Evolutionary conservation across 306 rosid species (phyloP), one percentile per base, ranked within the genome.

Genomic region (Senna tora): DNA sequence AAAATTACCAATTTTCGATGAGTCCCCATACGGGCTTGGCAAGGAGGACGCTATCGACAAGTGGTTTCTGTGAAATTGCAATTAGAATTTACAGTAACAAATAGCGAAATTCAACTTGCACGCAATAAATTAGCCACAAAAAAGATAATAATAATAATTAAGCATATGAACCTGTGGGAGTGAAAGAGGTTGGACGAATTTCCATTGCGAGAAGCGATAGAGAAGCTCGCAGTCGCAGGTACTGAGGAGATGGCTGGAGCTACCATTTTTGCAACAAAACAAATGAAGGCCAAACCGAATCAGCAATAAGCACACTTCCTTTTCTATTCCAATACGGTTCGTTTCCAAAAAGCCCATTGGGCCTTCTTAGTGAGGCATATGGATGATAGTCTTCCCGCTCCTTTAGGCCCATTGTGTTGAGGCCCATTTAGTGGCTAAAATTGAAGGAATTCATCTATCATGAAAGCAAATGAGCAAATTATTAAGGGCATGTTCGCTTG

Each of bases 231-330:
- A 34, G 82, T 79, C 32, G 89, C 76, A 19, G 90, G 78, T 6
- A 84, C 71, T 22, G 94, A 83, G 63, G 94, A 83, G 63, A 89
- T 65, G 7, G 86, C 75, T 61, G 86, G 78, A 73, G 89, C 85
- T 66, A 50, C 92, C 96, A 92, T 89, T 65, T 77, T 65, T 68
- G 46, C 25, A 1, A 12, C 10, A 21, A 14, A 14, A 28, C 21
- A 25, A 47, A 8, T 47, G 79, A 54, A 53, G 16, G 53, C 14
- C 43, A 5, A 47, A 20, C 6, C 0, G 57, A 5, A 66, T 34
- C 8, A 16, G 14, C 36, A 2, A 38, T 28, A 51, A 14, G 5
- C 21, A 59, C 14, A 1, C 9, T 5, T 9, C 6, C 46, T 60
- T 25, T 73, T 66, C 2, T 7, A 38, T 60, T 36, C n/a, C 38